phyloP scores from a whole-genome alignment of 78 protist species.

The slime mould (Dictyostelium discoideum) region dicty_2.7 NC_007088.5:5904001-5904500 shows the following conservation, averaged over 20 bases:
- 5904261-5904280: constrained; percentile 87
- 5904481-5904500: constrained; percentile 74
- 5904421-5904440: constrained; percentile 29
- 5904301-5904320: constrained; percentile 85
- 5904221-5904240: constrained; percentile 86
- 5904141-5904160: constrained; percentile 89
- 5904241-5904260: constrained; percentile 85
- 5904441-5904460: constrained; percentile 79
- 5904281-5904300: constrained; percentile 90
- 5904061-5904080: constrained; percentile 81
- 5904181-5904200: constrained; percentile 87
- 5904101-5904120: constrained; percentile 86
- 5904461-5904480: constrained; percentile 78
- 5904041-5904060: constrained; percentile 82
- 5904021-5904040: constrained; percentile 85
- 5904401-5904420: constrained; percentile 37
- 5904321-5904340: constrained; percentile 83
- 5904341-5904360: constrained; percentile 81
- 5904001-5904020: constrained; percentile 92
- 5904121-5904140: constrained; percentile 78
- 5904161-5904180: constrained; percentile 93
- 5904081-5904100: constrained; percentile 82
- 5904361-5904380: constrained; percentile 2
- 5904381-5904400: constrained; percentile 19
- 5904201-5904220: constrained; percentile 77